Conservation (phyloP, 495 filamentous ascomycete species). For the Usnea hakonensis region DNA sequence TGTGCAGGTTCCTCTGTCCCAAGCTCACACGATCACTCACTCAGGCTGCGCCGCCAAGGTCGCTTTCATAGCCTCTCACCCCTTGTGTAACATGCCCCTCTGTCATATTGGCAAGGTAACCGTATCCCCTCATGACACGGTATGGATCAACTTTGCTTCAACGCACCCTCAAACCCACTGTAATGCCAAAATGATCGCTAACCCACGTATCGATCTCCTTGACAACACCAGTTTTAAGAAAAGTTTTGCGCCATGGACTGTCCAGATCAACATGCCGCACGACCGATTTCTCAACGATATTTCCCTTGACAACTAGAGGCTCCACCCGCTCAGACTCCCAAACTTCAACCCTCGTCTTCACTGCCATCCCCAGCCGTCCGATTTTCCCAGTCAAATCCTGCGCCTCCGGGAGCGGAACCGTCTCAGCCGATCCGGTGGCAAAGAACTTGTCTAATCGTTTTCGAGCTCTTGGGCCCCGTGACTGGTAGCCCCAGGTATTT, state of each 20-base stretch:
- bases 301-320: neutral
- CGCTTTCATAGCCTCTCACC: too few species aligned
- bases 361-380: constrained; percentile 15
- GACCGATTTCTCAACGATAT: neutral
- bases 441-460: constrained; percentile 23
- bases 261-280: neutral
- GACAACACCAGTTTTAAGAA: too few species aligned
- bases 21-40: too few species aligned
- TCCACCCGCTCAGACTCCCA: constrained; percentile 1
- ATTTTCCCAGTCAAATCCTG: constrained; percentile 19
- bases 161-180: constrained; percentile 9
- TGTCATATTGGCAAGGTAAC: too few species aligned
- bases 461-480: neutral
- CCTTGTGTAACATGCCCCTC: too few species aligned
- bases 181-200: constrained; percentile 19
- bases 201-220: constrained; percentile 11
- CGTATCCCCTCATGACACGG: too few species aligned
- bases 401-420: constrained; percentile 7
- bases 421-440: constrained; percentile 17
- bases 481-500: constrained; percentile 19
- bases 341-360: constrained; percentile 15
- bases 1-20: too few species aligned
- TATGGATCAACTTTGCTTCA: too few species aligned
- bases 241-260: too few species aligned
- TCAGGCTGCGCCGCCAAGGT: too few species aligned